Base-by-base conservation (phyloP, 352 stramenopile species). In the Phytophthora nicotianae region DNA sequence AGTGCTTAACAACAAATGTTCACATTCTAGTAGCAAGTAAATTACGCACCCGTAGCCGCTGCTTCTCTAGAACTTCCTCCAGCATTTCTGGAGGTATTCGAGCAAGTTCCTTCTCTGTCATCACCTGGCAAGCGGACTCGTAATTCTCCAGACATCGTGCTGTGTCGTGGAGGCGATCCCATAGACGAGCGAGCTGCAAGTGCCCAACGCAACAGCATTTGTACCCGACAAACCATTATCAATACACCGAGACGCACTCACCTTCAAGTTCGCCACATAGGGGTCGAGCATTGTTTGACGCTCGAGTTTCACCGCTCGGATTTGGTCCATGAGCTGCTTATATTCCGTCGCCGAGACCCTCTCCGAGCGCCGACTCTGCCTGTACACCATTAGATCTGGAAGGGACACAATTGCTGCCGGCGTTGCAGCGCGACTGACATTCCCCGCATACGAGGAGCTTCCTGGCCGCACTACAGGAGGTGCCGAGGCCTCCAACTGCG, bases 241-340 rank as follows among this genome's bases (percentile, higher is more conserved):
- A 19, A 19, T 41, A 41, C n/a, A 43, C 5, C n/a, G n/a, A 43
- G 1, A 1, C 11, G 17, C 29, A 4, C n/a, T 8, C 32, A 89
- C 80, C 74, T 85, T 84, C 14, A 88, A 46, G 41, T 89, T 86
- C 2, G 74, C 77, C 46, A 67, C 53, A 55, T 76, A 83, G 2
- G 77, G 80, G 32, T 89, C 80, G 13, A 69, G 35, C 54, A 86
- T 67, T n/a, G 49, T 40, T 20, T 70, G 68, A 11, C 71, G 62
- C 16, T 68, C 72, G 16, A 70, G 68, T 56, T 85, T 74, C 9
- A 86, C 50, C 19, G 68, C 41, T 20, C 71, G 67, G 19, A 86
- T 78, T 33, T 77, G 57, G 24, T 83, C 74, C 65, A 72, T 84
- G 16, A 81, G 68, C 13, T 72, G 50, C 16, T 79, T 74, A 52